Conservation (phyloP, 2,329 filamentous ascomycete genomes). For the Colletotrichum tabaci region DNA sequence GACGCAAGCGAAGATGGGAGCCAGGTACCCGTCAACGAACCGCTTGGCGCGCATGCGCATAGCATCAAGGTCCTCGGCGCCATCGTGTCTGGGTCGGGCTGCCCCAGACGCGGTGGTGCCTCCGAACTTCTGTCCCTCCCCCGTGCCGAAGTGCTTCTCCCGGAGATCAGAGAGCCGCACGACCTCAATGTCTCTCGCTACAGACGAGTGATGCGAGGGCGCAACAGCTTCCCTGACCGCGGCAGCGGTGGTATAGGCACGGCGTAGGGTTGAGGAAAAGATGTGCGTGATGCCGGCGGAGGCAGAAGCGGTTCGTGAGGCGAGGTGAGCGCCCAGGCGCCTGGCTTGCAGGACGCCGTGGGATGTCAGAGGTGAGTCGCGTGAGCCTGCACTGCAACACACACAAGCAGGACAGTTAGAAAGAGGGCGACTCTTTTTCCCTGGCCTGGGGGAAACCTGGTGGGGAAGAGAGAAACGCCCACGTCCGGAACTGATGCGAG, state of each 20-base stretch:
- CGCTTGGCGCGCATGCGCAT: slow-evolving; percentile 75
- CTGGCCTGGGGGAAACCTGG: not conserved
- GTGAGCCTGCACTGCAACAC: slow-evolving; percentile 75
- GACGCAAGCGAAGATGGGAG: slow-evolving; percentile 61
- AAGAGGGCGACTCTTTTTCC: too few species aligned
- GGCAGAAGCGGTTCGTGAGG: slow-evolving; percentile 47
- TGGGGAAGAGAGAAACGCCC: slow-evolving; percentile 24
- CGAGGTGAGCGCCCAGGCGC: slow-evolving; percentile 77
- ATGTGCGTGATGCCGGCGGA: slow-evolving; percentile 69
- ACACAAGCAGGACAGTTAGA: slow-evolving; percentile 46
- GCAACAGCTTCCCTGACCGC: slow-evolving; percentile 73
- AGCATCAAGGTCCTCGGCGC: slow-evolving; percentile 77
- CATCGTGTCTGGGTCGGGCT: slow-evolving; percentile 52
- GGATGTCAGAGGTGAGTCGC: slow-evolving; percentile 84
- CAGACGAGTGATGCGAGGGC: not conserved
- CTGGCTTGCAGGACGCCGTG: slow-evolving; percentile 87
- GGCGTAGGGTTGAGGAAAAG: slow-evolving; percentile 84
- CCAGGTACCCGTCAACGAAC: slow-evolving; percentile 77
- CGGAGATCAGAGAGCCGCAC: slow-evolving; percentile 67
- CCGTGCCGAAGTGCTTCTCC: slow-evolving; percentile 82
- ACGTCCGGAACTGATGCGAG: not conserved
- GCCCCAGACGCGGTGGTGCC: slow-evolving; percentile 44
- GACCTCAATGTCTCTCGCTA: slow-evolving; percentile 50
- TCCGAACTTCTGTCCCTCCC: slow-evolving; percentile 75
- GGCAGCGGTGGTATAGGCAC: slow-evolving; percentile 80